phyloP scores from a whole-genome alignment of 768 basidiomycete genomes.

The Lactarius vividus region DNA sequence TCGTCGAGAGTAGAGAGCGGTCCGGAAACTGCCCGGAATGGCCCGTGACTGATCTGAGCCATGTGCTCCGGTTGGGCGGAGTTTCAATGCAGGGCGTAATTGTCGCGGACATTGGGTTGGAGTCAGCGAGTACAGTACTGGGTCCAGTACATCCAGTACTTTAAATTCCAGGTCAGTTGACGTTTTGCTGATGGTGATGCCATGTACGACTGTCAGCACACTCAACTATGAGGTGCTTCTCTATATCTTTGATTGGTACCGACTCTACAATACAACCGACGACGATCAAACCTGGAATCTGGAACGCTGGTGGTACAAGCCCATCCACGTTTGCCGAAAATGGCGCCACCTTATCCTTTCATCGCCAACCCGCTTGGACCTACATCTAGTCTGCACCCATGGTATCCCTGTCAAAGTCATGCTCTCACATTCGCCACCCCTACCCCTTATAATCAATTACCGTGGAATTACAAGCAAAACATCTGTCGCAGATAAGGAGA shows the following conservation, averaged over 20 bases:
- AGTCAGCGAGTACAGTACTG: too few relatives aligned
- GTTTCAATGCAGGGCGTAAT: too few relatives aligned
- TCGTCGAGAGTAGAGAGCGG: too few relatives aligned
- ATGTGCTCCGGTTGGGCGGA: too few relatives aligned
- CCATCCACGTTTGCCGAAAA: background rate
- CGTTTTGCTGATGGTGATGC: too few relatives aligned
- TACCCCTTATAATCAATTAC: conserved; percentile 8
- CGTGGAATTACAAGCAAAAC: too few relatives aligned
- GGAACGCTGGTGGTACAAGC: too few relatives aligned
- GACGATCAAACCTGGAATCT: background rate
- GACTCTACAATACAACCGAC: background rate
- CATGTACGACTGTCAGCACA: background rate
- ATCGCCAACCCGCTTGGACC: background rate
- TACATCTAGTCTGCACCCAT: conserved; percentile 2
- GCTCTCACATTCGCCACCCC: background rate
- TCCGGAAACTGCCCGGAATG: too few relatives aligned
- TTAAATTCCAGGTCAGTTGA: too few relatives aligned
- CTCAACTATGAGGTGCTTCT: conserved; percentile 2
- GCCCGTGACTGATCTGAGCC: too few relatives aligned
- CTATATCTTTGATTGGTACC: background rate
- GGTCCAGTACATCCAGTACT: too few relatives aligned
- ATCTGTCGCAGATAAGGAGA: background rate
- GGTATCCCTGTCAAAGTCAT: conserved; percentile 3
- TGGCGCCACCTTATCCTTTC: conserved; percentile 7
- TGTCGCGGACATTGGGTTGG: too few relatives aligned